Conservation (phyloP, 2,329 filamentous ascomycete genomes). For the Botrytis hyacinthi region DNA sequence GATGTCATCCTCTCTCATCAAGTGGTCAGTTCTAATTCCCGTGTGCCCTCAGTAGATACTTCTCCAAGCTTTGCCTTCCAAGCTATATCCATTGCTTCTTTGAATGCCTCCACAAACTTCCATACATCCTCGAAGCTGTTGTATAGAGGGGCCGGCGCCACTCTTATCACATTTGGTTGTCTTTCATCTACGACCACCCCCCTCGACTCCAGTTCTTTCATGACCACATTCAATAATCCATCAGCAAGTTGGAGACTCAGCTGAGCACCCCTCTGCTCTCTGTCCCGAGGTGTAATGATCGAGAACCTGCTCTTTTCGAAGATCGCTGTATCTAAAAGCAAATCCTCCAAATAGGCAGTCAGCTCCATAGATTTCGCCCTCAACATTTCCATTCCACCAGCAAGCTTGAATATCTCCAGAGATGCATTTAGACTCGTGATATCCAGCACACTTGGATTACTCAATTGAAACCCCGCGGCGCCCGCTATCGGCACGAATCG, state of each 20-base stretch:
- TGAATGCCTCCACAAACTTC: constrained; percentile 51
- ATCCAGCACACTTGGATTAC: constrained; percentile 73
- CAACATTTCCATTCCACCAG: constrained; percentile 59
- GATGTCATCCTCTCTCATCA: neutral
- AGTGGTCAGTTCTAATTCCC: constrained; percentile 17
- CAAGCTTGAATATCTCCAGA: constrained; percentile 67
- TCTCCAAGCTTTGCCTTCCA: constrained; percentile 8
- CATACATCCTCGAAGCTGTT: constrained; percentile 68
- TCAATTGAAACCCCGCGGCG: constrained; percentile 73
- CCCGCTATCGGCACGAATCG: constrained; percentile 68
- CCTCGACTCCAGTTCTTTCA: constrained; percentile 57
- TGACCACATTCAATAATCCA: constrained; percentile 61
- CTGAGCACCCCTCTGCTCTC: constrained; percentile 67
- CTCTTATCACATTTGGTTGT: constrained; percentile 70
- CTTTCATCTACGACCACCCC: constrained; percentile 73
- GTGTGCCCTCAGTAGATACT: constrained; percentile 13
- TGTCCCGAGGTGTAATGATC: constrained; percentile 65
- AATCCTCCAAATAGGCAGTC: constrained; percentile 66
- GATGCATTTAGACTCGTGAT: constrained; percentile 67
- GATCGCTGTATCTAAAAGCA: constrained; percentile 48
- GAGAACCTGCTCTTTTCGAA: constrained; percentile 43
- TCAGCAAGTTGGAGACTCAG: constrained; percentile 62
- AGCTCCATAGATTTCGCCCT: constrained; percentile 63
- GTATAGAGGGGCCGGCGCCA: constrained; percentile 73
- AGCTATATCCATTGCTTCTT: constrained; percentile 39